Evolutionary conservation across 176 grass and related monocot genomes (phyloP).

Genomic region (Phoenix dactylifera): DNA sequence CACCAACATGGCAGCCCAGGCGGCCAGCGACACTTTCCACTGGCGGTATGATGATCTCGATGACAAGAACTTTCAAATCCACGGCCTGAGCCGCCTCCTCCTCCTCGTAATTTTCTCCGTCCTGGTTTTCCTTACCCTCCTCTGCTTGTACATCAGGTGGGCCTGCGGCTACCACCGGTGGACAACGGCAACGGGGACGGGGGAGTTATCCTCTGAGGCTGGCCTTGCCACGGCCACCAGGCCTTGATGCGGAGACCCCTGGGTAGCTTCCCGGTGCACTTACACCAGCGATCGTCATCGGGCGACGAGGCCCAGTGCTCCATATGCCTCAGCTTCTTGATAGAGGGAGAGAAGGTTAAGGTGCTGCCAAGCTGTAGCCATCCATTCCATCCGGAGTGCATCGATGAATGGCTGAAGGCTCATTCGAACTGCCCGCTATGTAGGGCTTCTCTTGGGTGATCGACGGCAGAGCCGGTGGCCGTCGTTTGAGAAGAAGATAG

Average conservation of each 20-base stretch:
- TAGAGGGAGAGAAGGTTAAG: constrained; percentile 70
- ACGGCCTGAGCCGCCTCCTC: background rate
- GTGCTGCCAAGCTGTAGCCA: constrained; percentile 53
- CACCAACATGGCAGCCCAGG: background rate
- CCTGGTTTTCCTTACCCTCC: background rate
- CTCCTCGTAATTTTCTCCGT: background rate
- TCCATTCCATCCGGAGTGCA: constrained; percentile 79
- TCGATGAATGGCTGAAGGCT: constrained; percentile 56
- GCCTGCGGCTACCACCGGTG: constrained; percentile 1
- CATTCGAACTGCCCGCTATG: constrained; percentile 76
- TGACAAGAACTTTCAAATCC: constrained; percentile 10
- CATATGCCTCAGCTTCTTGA: constrained; percentile 58
- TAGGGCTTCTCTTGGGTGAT: constrained; percentile 24
- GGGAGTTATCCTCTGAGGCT: background rate
- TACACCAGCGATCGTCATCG: constrained; percentile 13
- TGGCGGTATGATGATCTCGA: constrained; percentile 1
- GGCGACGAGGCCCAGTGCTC: constrained; percentile 43
- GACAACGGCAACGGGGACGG: background rate
- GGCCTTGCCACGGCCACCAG: background rate
- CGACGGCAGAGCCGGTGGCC: no score
- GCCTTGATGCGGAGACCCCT: constrained; percentile 40
- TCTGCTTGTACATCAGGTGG: constrained; percentile 5
- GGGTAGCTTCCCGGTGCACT: constrained; percentile 26
- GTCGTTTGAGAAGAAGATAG: no score
- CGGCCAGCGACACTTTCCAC: background rate